Base-by-base conservation (phyloP, 495 filamentous ascomycete genomes). In the Acidomyces sp. region DNA sequence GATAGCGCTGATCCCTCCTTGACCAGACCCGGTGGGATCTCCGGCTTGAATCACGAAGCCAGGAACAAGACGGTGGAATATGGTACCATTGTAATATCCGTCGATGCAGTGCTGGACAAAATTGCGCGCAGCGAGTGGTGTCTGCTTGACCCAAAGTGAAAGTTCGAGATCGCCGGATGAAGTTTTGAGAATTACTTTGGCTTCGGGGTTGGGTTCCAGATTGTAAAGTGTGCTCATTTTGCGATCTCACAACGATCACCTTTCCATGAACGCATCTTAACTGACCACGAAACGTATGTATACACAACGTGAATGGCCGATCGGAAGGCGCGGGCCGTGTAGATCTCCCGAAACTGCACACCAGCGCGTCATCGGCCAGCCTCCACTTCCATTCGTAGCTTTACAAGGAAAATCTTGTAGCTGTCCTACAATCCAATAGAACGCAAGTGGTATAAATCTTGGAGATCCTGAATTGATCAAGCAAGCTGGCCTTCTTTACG, bases 81-180 rank as follows among this genome's bases (percentile, higher is more conserved):
- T 77, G 0, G 88, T 94, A 49, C 74, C 71, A 34, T 80, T 75
- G 63, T 96, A 99, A 70, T 96, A 95, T 42, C 84, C 82, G 60
- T 99, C 86, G 42, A 92, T 71, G 57, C 80, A 86, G 54, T 83
- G 81, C 60, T 99, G 90, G 15, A 99, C 77, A 66, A 99, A 99
- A 62, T 94, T 94, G 41, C 88, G 85, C 51, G 75, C 83, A 1
- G 90, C 82, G 42, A 93, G 72, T 22, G 90, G 90, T 0, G 82
- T 82, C 60, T 99, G 87, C 43, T 83, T 85, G 15, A 85, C 86
- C 69, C 93, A 97, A 37, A 97, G 77, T 49, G 93, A 78, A 68
- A 97, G 72, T 22, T 78, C 71, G 48, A 97, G 69, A 44, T 93
- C 84, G 59, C 90, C 90, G 34, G 79, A 65, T 18, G 85, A 92